Base-by-base conservation (phyloP, 495 filamentous ascomycete genomes). In the Apiosordaria backusii region DNA sequence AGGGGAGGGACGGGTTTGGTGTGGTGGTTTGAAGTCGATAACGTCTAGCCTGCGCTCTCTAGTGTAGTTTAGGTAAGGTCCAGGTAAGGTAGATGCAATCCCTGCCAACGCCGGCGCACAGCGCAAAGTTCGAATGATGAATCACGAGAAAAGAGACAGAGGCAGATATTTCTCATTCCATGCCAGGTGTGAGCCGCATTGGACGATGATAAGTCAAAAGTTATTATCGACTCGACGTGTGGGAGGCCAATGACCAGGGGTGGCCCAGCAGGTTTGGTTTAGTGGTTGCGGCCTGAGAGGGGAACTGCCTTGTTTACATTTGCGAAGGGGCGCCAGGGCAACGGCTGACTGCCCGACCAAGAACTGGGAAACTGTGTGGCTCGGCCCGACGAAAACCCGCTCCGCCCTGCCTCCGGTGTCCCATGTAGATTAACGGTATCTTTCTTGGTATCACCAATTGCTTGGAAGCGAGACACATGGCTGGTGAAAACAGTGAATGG, bases 71-170 rank as follows among this genome's bases (percentile, higher is more conserved):
- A n/a, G n/a, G n/a, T n/a, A n/a, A n/a, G n/a, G n/a, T n/a, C n/a
- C n/a, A n/a, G n/a, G n/a, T n/a, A 35, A 35, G 29, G 50, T 53
- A 4, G 50, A 53, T 6, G 40, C 6, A 19, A 25, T 35, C 64
- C 61, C 59, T 50, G 55, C 64, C 64, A 66, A 70, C 68, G 61
- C 68, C 68, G 52, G 68, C 68, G 64, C 68, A 62, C 64, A 66
- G 68, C 64, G 64, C 68, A 27, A 62, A 50, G 55, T 35, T 45
- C 9, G 35, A 18, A 13, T 45, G 35, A 45, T 18, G 35, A 9
- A 45, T 45, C 10, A 13, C 27, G 9, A 27, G 53, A 53, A 29
- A 65, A 60, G 29, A 57, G 24, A 16, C 40, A 68, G 64, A 58
- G n/a, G 40, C 40, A 50, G 16, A 50, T 7, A 50, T 50, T 50